A percentile compares a stretch with the other conserved stretches of the same genome.
These are phyloP conservation scores for Halophytophthora polymorphica DNA, from an alignment of 352 stramenopile genomes.

Conservation along the genomic window DNA sequence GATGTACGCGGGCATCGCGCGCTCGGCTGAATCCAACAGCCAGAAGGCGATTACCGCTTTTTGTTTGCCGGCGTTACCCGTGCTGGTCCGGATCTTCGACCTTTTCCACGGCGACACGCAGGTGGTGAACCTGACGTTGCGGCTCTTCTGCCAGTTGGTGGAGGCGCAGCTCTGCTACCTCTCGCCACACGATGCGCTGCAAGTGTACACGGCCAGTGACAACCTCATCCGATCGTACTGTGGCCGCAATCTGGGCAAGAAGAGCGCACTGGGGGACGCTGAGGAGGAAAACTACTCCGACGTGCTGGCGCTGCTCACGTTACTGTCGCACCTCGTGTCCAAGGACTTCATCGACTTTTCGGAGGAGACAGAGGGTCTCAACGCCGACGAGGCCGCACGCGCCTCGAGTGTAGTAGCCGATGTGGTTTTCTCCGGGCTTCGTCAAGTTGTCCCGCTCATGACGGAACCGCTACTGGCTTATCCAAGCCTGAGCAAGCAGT, in stretches of 20 bases:
- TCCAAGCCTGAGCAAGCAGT: conserved; percentile 82
- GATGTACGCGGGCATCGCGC: conserved; percentile 74
- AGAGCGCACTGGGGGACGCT: conserved; percentile 51
- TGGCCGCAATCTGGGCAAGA: conserved; percentile 65
- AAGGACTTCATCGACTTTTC: conserved; percentile 89
- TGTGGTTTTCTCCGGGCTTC: conserved; percentile 86
- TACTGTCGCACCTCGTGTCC: conserved; percentile 74
- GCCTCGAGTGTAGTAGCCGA: conserved; percentile 74
- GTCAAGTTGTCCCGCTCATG: conserved; percentile 88
- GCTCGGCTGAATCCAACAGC: conserved; percentile 58
- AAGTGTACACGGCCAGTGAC: conserved; percentile 71
- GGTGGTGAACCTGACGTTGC: conserved; percentile 69
- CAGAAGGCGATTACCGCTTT: conserved; percentile 61
- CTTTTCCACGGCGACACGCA: conserved; percentile 71
- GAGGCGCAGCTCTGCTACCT: conserved; percentile 83
- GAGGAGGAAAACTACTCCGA: conserved; percentile 81
- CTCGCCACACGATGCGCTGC: conserved; percentile 55
- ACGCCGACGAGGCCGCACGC: conserved; percentile 50
- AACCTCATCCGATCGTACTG: conserved; percentile 70
- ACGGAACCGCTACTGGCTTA: conserved; percentile 86
- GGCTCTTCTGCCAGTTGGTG: conserved; percentile 78
- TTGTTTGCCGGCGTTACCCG: conserved; percentile 61
- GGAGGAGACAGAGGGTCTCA: conserved; percentile 57
- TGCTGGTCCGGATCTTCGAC: conserved; percentile 75
- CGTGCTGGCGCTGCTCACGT: conserved; percentile 67